phyloP scores from a whole-genome alignment of 768 basidiomycete genomes.

The Lactifluus volemus region DNA sequence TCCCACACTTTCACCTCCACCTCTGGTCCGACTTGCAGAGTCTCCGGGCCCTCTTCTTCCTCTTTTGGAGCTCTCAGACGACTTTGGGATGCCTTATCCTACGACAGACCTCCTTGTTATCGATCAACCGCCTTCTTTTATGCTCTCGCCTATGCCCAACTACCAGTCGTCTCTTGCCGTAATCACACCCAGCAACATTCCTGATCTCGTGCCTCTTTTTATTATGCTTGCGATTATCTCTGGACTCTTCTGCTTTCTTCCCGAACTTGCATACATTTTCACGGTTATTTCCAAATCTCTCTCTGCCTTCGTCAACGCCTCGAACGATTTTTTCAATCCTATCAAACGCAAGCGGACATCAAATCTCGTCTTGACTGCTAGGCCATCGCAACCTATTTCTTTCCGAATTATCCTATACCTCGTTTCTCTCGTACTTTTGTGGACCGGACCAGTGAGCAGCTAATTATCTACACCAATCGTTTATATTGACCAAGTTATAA shows the following conservation, averaged over 20 bases:
- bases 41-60: background rate
- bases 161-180: constrained; percentile 5
- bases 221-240: background rate
- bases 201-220: background rate
- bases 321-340: background rate
- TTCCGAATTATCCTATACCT: background rate
- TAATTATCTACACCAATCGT: background rate
- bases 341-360: background rate
- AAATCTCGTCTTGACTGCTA: background rate
- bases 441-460: constrained; percentile 5
- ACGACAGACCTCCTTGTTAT: background rate
- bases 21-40: background rate
- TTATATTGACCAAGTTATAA: background rate
- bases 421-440: background rate
- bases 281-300: background rate
- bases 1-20: background rate
- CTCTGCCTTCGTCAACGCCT: background rate
- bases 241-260: background rate
- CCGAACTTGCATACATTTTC: background rate
- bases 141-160: background rate
- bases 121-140: background rate
- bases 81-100: background rate
- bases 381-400: background rate
- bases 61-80: background rate
- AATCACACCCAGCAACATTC: background rate